Evolutionary conservation across 192 early-diverging fungal genomes (phyloP), one percentile per base, ranked within the genome.

Genomic region (Piromyces sp.): DNA sequence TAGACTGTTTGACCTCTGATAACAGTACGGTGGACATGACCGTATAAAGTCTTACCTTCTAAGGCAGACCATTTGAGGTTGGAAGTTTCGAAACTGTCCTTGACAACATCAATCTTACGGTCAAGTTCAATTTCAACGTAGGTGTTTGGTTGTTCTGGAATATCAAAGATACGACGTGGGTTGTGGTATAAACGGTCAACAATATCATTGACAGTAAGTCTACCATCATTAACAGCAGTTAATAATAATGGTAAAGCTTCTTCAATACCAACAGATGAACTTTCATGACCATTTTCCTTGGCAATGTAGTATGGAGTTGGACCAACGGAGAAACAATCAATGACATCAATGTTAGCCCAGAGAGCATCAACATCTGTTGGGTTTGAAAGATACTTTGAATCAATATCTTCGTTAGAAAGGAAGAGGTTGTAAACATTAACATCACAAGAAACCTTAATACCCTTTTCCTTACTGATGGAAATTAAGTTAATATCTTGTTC

Each of bases 61-160:
- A 95, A 88, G 22, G 94, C 91, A 30, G 88, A 87, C 91, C 91
- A 92, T 30, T 28, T 5, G 4, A 79, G 79, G n/a, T 82, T 85
- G 36, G 82, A 80, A 58, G 83, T 85, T 26, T 82, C 79, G 36
- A 42, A 86, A 29, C 68, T 83, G 26, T 80, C 81, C 31, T 90
- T 83, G n/a, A 92, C 85, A 15, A 86, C 81, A 22, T 85, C 87
- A 38, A 88, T 19, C 37, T 81, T 84, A 29, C 95, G 91, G 83
- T 96, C 96, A 82, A 95, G 87, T 86, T 97, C 95, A 80, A 98
- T 90, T 88, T 99, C 97, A 30, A 99, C 89, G 79, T 95, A 97
- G 17, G 97, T 97, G 82, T 98, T 96, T 14, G 92, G 86, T 87
- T 98, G 95, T 82, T 93, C 91, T n/a, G 95, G 91, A n/a, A 99